phyloP scores from a whole-genome alignment of 352 stramenopile species.

The Phytopythium vexans region DNA sequence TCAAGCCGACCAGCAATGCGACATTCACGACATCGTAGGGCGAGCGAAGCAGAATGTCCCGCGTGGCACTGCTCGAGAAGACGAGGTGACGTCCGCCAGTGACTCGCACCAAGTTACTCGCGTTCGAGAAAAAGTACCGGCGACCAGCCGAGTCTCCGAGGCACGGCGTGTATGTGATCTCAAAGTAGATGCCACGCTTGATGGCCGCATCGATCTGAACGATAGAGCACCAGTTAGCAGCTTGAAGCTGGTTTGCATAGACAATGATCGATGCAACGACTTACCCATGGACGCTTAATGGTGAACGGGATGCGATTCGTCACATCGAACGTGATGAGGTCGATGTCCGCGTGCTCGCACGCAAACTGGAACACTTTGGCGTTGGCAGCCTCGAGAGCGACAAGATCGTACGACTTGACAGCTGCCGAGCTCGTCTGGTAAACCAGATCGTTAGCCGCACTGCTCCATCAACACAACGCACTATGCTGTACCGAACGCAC shows the following conservation, averaged over 20 bases:
- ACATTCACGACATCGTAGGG: conserved; percentile 84
- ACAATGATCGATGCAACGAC: conserved; percentile 7
- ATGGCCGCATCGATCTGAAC: conserved; percentile 62
- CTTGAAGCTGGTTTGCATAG: no score
- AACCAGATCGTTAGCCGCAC: not conserved
- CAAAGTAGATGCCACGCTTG: conserved; percentile 71
- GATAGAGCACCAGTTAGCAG: not conserved
- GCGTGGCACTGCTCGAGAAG: conserved; percentile 65
- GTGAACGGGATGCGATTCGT: conserved; percentile 76
- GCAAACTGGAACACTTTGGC: conserved; percentile 81
- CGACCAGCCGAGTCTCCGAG: conserved; percentile 71
- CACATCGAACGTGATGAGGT: conserved; percentile 82
- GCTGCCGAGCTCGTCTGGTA: conserved; percentile 45
- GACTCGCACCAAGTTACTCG: conserved; percentile 69
- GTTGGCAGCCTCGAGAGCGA: conserved; percentile 63
- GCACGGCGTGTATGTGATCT: conserved; percentile 77
- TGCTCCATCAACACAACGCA: not conserved
- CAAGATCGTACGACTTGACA: conserved; percentile 71
- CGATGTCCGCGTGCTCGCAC: conserved; percentile 74
- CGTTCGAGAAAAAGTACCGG: conserved; percentile 87
- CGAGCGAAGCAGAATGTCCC: conserved; percentile 73
- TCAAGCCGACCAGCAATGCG: conserved; percentile 66
- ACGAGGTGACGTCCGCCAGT: conserved; percentile 68
- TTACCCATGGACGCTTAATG: conserved; percentile 72
- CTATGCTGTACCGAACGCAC: conserved; percentile 20